Evolutionary conservation across 345 rosid genomes (phyloP).

Genomic region (Cardamine occulta): DNA sequence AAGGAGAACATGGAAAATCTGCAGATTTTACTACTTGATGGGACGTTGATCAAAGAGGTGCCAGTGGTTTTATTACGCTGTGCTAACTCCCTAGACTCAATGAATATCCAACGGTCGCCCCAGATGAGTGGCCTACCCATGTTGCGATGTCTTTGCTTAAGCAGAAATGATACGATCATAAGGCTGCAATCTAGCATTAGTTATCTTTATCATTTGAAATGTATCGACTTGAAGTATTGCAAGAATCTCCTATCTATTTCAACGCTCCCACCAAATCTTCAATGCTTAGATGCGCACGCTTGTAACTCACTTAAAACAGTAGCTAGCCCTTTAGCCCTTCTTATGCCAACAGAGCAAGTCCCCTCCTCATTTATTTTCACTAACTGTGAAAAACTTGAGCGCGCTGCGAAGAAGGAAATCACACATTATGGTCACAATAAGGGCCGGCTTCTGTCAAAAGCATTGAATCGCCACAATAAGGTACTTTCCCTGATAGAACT

Average conservation of each 20-base stretch:
- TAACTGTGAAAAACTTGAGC: constrained; percentile 16
- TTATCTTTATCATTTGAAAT: constrained; percentile 13
- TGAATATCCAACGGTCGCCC: background rate
- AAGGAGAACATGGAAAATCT: constrained; percentile 13
- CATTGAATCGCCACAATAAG: constrained; percentile 25
- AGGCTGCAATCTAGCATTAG: constrained; percentile 2
- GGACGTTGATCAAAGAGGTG: constrained; percentile 17
- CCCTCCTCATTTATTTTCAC: constrained; percentile 27
- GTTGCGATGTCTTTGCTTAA: constrained; percentile 26
- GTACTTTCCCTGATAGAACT: background rate
- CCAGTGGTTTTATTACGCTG: background rate
- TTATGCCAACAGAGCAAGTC: background rate
- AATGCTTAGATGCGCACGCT: constrained; percentile 32
- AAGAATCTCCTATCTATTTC: constrained; percentile 19
- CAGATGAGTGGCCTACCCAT: background rate
- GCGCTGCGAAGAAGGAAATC: constrained; percentile 4
- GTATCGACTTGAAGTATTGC: constrained; percentile 35
- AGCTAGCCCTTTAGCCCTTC: constrained; percentile 9
- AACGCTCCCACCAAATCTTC: constrained; percentile 35
- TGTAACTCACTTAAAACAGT: constrained; percentile 6
- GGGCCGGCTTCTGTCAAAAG: background rate
- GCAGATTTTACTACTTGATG: constrained; percentile 23
- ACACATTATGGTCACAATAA: constrained; percentile 18
- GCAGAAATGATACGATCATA: constrained; percentile 5
- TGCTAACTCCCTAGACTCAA: background rate